Percentiles rank a stretch among this genome's conserved stretches.
These are phyloP conservation scores for Phaeosphaeriaceae sp. DNA, from an alignment of 2,329 filamentous ascomycete genomes.

Conservation along the genomic window DNA sequence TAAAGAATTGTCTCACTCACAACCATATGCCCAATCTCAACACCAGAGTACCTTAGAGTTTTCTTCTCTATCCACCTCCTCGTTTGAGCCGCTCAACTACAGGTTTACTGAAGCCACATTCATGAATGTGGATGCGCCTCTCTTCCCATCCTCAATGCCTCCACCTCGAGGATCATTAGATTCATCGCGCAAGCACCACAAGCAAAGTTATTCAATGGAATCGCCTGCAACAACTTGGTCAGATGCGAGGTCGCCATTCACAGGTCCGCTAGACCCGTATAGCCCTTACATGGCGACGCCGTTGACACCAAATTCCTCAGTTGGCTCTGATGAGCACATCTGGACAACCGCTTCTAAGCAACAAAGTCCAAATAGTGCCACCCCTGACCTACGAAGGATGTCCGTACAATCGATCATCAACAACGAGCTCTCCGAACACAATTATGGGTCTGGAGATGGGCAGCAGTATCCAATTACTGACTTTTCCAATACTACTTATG, in stretches of 20 bases:
- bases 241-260: slow-evolving; percentile 48
- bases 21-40: slow-evolving; percentile 21
- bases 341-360: slow-evolving; percentile 25
- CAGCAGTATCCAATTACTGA: slow-evolving; percentile 41
- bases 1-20: slow-evolving; percentile 12
- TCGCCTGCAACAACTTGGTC: slow-evolving; percentile 31
- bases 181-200: slow-evolving; percentile 25
- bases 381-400: slow-evolving; percentile 57
- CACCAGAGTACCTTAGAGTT: slow-evolving; percentile 33
- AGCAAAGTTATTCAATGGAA: slow-evolving; percentile 32
- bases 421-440: slow-evolving; percentile 17
- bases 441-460: slow-evolving; percentile 52
- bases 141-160: slow-evolving; percentile 34
- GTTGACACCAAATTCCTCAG: slow-evolving; percentile 53
- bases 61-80: slow-evolving; percentile 23
- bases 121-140: slow-evolving; percentile 23
- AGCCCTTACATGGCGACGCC: slow-evolving; percentile 53
- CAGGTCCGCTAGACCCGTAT: slow-evolving; percentile 48
- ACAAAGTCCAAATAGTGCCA: slow-evolving; percentile 37
- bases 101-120: slow-evolving; percentile 18
- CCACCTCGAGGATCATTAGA: slow-evolving; percentile 32
- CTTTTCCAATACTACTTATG: slow-evolving; percentile 61
- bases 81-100: slow-evolving; percentile 23
- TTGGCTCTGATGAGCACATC: slow-evolving; percentile 42
- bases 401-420: slow-evolving; percentile 70